Evolutionary conservation across 179 eudicot genomes (phyloP).

Genomic region (Corrigiola litoralis): DNA sequence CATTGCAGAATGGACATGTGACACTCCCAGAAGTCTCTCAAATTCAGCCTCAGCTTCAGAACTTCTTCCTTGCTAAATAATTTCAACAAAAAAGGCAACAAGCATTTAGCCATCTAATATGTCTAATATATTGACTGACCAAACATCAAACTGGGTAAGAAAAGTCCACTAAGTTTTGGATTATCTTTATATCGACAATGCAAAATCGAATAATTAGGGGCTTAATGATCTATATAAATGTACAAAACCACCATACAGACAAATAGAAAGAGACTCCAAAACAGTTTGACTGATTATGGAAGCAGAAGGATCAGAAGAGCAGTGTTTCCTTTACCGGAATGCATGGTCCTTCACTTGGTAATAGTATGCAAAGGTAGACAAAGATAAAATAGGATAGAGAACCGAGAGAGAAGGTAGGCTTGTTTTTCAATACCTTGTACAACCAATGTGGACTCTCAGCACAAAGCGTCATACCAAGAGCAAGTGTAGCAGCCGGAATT

Average conservation of each 20-base stretch:
- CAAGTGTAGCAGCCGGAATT: constrained; percentile 75
- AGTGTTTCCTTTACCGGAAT: background rate
- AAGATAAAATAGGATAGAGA: background rate
- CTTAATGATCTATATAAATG: too few relatives aligned
- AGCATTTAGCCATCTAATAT: constrained; percentile 10
- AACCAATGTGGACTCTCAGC: constrained; percentile 97
- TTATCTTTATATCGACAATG: too few relatives aligned
- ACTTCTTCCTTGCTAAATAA: constrained; percentile 55
- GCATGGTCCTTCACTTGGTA: background rate
- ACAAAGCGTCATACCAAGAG: constrained; percentile 66
- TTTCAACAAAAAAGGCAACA: background rate
- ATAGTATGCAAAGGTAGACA: background rate
- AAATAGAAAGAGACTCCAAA: too few relatives aligned
- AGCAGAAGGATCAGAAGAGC: background rate
- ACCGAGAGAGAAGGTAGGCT: background rate
- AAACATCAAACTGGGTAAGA: too few relatives aligned
- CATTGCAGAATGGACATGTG: constrained; percentile 70
- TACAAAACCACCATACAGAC: too few relatives aligned
- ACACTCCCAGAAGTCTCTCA: constrained; percentile 65
- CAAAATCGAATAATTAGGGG: too few relatives aligned
- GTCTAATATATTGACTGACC: too few relatives aligned
- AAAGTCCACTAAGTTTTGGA: too few relatives aligned
- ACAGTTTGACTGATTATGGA: too few relatives aligned
- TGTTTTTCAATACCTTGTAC: constrained; percentile 59
- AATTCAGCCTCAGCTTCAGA: constrained; percentile 67